Percentiles rank a stretch among this genome's conserved stretches.
These are phyloP conservation scores for Auriculariales sp. DNA, from an alignment of 768 basidiomycete species.

Conservation along the genomic window DNA sequence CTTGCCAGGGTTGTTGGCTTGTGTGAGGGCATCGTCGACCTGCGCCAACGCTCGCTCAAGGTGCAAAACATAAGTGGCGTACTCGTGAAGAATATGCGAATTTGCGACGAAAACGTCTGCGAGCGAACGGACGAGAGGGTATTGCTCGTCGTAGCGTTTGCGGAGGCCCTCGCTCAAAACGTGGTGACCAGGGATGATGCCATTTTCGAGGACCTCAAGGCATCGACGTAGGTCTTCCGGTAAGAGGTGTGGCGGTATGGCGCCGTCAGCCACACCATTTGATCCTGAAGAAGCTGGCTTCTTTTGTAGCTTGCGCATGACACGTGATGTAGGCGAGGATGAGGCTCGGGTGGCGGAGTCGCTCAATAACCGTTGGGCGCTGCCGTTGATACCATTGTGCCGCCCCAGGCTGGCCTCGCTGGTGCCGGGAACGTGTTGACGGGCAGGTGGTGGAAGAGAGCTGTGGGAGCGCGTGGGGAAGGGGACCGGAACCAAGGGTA, in stretches of 20 bases:
- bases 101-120: slow-evolving; percentile 94
- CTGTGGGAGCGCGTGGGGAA: slow-evolving; percentile 73
- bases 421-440: slow-evolving; percentile 29
- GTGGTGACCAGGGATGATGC: slow-evolving; percentile 81
- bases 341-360: slow-evolving; percentile 16
- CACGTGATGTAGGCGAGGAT: slow-evolving; percentile 22
- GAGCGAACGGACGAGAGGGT: slow-evolving; percentile 79
- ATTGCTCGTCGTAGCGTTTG: slow-evolving; percentile 91
- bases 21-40: slow-evolving; percentile 69
- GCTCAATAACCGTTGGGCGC: slow-evolving; percentile 19
- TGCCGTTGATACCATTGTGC: slow-evolving; percentile 35
- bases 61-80: slow-evolving; percentile 88
- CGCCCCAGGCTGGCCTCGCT: slow-evolving; percentile 69
- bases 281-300: slow-evolving; percentile 14
- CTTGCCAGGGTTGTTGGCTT: slow-evolving; percentile 47
- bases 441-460: slow-evolving; percentile 55
- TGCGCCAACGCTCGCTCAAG: slow-evolving; percentile 81
- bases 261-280: slow-evolving; percentile 26
- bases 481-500: slow-evolving; percentile 39
- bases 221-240: slow-evolving; percentile 81
- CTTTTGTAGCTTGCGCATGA: slow-evolving; percentile 58
- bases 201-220: slow-evolving; percentile 72
- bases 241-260: slow-evolving; percentile 60
- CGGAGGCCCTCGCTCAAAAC: slow-evolving; percentile 70
- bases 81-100: slow-evolving; percentile 86